Evolutionary conservation across 768 basidiomycete genomes (phyloP).

Genomic region (Harrya chromipes): DNA sequence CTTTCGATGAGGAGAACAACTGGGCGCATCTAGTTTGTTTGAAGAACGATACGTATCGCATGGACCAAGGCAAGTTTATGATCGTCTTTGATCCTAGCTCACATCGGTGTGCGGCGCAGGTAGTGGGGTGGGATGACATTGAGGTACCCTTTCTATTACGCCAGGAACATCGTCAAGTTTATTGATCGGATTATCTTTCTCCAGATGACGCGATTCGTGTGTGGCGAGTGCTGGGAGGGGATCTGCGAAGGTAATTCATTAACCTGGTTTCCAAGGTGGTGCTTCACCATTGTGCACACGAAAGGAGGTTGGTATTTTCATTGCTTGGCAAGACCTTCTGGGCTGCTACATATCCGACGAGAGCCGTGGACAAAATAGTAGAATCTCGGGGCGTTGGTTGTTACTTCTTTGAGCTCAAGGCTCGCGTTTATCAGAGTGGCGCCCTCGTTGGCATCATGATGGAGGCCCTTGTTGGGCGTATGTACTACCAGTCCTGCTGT

Average conservation of each 20-base stretch:
- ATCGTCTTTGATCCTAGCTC: neutral
- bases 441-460: constrained; percentile 30
- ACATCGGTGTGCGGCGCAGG: constrained; percentile 13
- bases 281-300: constrained; percentile 11
- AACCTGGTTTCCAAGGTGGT: neutral
- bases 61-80: constrained; percentile 28
- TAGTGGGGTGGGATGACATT: constrained; percentile 31
- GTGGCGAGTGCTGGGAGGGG: constrained; percentile 27
- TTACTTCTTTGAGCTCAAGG: constrained; percentile 30
- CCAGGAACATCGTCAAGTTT: neutral
- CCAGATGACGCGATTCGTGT: constrained; percentile 25
- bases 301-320: constrained; percentile 27
- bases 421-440: constrained; percentile 30
- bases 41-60: constrained; percentile 27
- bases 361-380: constrained; percentile 30
- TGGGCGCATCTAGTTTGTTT: constrained; percentile 33
- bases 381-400: constrained; percentile 25
- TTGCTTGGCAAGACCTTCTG: constrained; percentile 27
- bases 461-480: constrained; percentile 29
- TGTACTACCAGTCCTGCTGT: neutral
- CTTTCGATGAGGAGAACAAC: constrained; percentile 30
- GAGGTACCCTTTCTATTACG: constrained; percentile 16
- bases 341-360: constrained; percentile 22
- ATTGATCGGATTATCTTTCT: neutral
- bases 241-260: constrained; percentile 22